Evolutionary conservation across 2,329 filamentous ascomycete species (phyloP), one percentile per base, ranked within the genome.

Genomic region (Knufia petricola): DNA sequence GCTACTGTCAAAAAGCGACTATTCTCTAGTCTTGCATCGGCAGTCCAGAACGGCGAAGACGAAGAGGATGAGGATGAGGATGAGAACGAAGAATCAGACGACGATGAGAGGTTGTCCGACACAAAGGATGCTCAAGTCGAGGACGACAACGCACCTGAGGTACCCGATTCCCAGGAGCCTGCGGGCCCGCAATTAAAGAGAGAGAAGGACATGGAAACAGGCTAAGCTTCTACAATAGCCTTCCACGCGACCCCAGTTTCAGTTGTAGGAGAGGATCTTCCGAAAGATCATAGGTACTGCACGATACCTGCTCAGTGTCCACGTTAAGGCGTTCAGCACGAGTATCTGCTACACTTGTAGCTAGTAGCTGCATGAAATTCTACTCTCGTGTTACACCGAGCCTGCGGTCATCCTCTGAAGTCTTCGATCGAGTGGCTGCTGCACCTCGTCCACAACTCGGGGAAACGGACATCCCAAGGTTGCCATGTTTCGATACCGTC

Each of bases 111-210:
- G 23, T 32, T 32, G 24, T 41, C 46, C 12, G 46, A 48, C 15
- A 37, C 15, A n/a, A 24, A 48, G 17, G 26, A 23, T 41, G 32
- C 23, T 20, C 19, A 38, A 37, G 46, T 26, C 17, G 37, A 48
- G 3, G 28, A 32, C 3, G 46, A 31, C 2, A 21, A 37, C 2
- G 45, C 32, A 39, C 32, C 24, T 17, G 46, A 48, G 28, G 42
- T 48, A 21, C 46, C 37, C 9, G 46, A 48, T 19, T 48, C 46
- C 10, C 46, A 48, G 26, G 46, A 42, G n/a, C 13, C 15, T 10
- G 17, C 24, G 17, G 23, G 4, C 20, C 24, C 17, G 39, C 4
- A 42, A 24, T 4, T 12, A 7, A 15, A 30, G 19, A 21, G 19
- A 7, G 32, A 44, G n/a, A 26, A 32, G 31, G 13, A 7, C 7